These are phyloP conservation scores for Cyamopsis tetragonoloba DNA, from an alignment of 306 rosid genomes.

Conservation along the genomic window DNA sequence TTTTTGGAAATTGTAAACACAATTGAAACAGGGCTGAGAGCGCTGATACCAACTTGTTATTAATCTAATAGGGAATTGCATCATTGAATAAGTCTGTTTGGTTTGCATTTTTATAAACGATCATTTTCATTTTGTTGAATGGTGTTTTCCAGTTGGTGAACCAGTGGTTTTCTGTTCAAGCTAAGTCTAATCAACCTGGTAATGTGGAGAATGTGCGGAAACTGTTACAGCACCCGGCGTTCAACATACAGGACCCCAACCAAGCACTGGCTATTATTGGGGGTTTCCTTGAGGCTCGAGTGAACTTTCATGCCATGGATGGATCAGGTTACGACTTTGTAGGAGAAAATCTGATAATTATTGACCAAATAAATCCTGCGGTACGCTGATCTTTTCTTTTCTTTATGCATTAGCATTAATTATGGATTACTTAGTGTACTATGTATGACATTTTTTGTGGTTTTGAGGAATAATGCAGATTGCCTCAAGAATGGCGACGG, in stretches of 20 bases:
- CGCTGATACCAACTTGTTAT: no score
- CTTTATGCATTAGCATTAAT: background rate
- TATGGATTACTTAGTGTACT: background rate
- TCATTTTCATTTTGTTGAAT: no score
- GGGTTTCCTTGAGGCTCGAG: slow-evolving; percentile 82
- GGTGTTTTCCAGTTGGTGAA: slow-evolving; percentile 72
- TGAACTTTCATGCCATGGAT: slow-evolving; percentile 92
- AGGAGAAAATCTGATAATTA: slow-evolving; percentile 75
- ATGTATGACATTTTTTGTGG: background rate
- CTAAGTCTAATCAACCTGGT: slow-evolving; percentile 73
- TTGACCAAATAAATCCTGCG: slow-evolving; percentile 92
- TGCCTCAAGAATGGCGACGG: slow-evolving; percentile 96
- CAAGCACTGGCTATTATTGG: slow-evolving; percentile 95
- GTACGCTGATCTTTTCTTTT: no score
- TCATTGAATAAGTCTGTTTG: no score
- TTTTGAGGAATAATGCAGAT: slow-evolving; percentile 49
- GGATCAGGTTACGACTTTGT: slow-evolving; percentile 89
- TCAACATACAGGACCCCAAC: slow-evolving; percentile 90
- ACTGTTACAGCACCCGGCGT: slow-evolving; percentile 77
- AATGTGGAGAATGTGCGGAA: slow-evolving; percentile 77
- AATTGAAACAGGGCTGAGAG: no score
- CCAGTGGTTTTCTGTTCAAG: slow-evolving; percentile 98
- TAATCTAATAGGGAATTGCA: no score
- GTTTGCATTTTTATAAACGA: no score
- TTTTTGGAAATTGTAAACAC: slow-evolving; percentile 11